These are phyloP conservation scores for Botrytis pseudocinerea DNA, from an alignment of 2,329 filamentous ascomycete genomes.

Conservation along the genomic window DNA sequence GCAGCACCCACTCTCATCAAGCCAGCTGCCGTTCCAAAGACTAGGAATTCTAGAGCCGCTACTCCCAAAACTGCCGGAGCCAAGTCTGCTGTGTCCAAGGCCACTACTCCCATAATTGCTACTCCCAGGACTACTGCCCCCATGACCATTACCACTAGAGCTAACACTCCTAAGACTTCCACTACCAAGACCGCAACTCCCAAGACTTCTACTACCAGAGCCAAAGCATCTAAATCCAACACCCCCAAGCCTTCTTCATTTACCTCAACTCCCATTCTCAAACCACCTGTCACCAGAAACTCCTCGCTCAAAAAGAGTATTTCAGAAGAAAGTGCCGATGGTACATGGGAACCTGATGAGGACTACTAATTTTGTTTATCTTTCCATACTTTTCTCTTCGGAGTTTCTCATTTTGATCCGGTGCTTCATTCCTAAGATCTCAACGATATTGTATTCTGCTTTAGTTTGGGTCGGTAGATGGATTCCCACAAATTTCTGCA, in stretches of 20 bases:
- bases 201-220: background rate
- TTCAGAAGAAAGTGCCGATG: background rate
- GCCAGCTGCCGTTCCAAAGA: background rate
- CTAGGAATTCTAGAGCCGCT: background rate
- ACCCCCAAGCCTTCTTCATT: background rate
- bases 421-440: background rate
- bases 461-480: background rate
- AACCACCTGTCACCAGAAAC: background rate
- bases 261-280: background rate
- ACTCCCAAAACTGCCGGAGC: background rate
- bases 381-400: accelerated
- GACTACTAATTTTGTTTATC: no score
- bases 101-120: background rate
- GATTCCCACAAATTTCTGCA: no score
- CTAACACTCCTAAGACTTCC: background rate
- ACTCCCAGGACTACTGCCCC: no score
- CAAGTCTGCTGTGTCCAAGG: background rate
- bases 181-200: background rate
- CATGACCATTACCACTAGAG: background rate
- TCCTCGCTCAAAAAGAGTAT: background rate
- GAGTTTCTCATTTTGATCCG: background rate
- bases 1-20: background rate
- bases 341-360: background rate
- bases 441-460: background rate
- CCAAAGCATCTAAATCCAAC: background rate